These are phyloP conservation scores for Moringa oleifera DNA, from an alignment of 345 rosid genomes.

Conservation along the genomic window DNA sequence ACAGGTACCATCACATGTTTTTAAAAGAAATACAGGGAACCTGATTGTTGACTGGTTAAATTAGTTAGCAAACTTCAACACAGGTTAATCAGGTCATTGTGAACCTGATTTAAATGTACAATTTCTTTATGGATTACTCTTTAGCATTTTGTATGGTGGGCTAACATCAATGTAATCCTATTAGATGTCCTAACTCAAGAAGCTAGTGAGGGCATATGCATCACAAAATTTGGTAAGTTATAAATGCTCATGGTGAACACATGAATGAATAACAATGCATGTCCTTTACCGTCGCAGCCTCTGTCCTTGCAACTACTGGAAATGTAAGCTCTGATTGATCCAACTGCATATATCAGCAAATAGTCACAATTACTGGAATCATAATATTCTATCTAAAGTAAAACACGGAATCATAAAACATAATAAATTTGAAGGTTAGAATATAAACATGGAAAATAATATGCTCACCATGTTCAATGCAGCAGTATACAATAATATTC, in stretches of 20 bases:
- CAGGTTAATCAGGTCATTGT: too few species aligned
- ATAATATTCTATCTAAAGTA: too few species aligned
- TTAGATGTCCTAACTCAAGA: too few species aligned
- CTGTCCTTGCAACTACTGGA: slow-evolving; percentile 38
- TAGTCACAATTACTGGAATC: too few species aligned
- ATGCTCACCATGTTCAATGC: slow-evolving; percentile 1
- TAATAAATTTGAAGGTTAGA: background rate
- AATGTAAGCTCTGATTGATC: slow-evolving; percentile 58
- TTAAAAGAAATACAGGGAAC: background rate
- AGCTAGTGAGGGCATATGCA: background rate
- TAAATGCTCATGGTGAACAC: background rate
- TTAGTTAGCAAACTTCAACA: too few species aligned
- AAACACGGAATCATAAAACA: too few species aligned
- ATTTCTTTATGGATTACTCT: too few species aligned
- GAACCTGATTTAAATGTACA: too few species aligned
- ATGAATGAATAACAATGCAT: background rate
- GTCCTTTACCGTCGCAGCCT: slow-evolving; percentile 43
- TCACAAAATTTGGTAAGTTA: background rate
- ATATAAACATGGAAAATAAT: background rate
- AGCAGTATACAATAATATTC: background rate
- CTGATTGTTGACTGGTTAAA: too few species aligned
- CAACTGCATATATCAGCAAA: slow-evolving; percentile 48
- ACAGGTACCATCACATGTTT: background rate
- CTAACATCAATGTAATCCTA: too few species aligned
- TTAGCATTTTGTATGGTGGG: too few species aligned